phyloP scores from a whole-genome alignment of 192 early-diverging fungal genomes.

The Haplosporangium gracile region DNA sequence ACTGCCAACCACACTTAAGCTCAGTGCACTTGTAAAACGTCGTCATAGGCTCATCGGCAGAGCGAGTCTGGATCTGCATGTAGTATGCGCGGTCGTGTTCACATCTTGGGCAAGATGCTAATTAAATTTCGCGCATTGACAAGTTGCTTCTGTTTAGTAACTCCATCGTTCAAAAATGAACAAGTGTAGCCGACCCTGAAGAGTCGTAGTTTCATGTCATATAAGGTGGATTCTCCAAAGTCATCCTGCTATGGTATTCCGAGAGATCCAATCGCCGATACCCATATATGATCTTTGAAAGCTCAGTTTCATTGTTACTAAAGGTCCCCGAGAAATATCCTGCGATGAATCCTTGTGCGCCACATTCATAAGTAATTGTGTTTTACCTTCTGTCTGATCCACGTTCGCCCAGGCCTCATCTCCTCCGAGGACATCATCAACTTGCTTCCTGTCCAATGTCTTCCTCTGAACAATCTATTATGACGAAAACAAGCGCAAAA shows the following conservation, averaged over 20 bases:
- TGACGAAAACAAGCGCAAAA: neutral
- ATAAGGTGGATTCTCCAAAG: too few species aligned
- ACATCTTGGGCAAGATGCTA: conserved; percentile 76
- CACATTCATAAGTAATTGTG: neutral
- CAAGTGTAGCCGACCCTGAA: neutral
- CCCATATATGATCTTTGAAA: too few species aligned
- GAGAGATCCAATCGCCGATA: too few species aligned
- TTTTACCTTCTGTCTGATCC: conserved; percentile 72
- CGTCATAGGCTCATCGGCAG: conserved; percentile 96
- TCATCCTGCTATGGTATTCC: too few species aligned
- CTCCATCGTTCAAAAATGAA: neutral
- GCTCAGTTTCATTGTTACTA: too few species aligned
- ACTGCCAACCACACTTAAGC: conserved; percentile 73
- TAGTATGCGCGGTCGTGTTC: conserved; percentile 81
- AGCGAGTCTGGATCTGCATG: conserved; percentile 93
- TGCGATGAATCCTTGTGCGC: neutral
- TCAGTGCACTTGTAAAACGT: conserved; percentile 91
- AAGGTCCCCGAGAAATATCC: too few species aligned
- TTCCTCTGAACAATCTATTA: conserved; percentile 71
- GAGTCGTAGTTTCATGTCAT: neutral
- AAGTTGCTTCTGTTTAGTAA: neutral
- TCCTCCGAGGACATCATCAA: conserved; percentile 95
- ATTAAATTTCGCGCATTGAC: neutral
- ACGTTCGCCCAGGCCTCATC: conserved; percentile 92
- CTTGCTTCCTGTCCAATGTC: conserved; percentile 81